A percentile compares a stretch with the other conserved stretches of the same genome.
Evolutionary conservation across 768 basidiomycete species (phyloP).

Genomic region (Mycena sanguinolenta): DNA sequence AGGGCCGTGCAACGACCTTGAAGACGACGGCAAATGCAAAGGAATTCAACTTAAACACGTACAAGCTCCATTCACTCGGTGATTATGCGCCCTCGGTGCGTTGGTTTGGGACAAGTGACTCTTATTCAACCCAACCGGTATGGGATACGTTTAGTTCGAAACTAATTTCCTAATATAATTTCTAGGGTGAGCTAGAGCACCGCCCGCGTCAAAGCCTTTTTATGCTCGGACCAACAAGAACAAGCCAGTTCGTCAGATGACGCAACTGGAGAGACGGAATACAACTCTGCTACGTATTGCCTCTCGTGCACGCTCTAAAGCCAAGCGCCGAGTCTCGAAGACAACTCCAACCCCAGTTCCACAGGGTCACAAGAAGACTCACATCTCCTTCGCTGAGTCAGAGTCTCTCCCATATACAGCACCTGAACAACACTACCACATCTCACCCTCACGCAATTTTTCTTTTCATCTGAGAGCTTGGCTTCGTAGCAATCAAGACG

Average conservation of each 20-base stretch:
- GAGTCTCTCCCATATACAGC: too few species aligned
- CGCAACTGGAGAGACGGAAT: conserved; percentile 20
- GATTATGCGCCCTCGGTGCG: conserved; percentile 51
- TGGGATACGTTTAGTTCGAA: conserved; percentile 12
- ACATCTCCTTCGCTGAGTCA: too few species aligned
- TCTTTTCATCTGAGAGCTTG: too few species aligned
- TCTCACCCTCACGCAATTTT: too few species aligned
- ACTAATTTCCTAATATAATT: not conserved
- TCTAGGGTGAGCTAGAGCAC: conserved; percentile 54
- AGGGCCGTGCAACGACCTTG: not conserved
- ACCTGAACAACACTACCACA: too few species aligned
- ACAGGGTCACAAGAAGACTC: not conserved
- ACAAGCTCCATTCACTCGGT: conserved; percentile 56
- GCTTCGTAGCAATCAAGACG: too few species aligned
- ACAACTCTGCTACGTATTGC: conserved; percentile 2
- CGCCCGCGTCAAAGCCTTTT: conserved; percentile 29
- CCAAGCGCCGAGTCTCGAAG: not conserved
- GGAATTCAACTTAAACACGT: conserved; percentile 47
- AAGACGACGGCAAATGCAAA: conserved; percentile 22
- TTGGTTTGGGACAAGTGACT: conserved; percentile 40
- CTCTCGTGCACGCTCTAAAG: not conserved
- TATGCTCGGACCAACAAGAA: conserved; percentile 47
- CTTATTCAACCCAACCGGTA: conserved; percentile 57
- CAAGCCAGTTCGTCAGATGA: conserved; percentile 40
- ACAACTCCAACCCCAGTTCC: not conserved